phyloP scores from a whole-genome alignment of 495 filamentous ascomycete species.

The Symbiotaphrina buchneri region DNA sequence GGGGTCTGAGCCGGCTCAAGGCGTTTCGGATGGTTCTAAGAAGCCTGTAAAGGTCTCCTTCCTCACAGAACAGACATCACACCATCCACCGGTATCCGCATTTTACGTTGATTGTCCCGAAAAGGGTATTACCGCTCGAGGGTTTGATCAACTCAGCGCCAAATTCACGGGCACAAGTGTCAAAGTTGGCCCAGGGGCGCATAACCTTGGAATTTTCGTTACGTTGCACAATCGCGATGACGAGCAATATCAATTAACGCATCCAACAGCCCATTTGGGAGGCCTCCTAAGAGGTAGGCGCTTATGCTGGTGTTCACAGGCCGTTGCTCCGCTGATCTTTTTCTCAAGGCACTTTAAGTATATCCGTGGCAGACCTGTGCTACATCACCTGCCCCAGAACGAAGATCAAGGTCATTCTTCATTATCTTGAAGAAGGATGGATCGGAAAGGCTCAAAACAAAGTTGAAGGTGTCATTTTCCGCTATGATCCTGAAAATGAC shows the following conservation, averaged over 20 bases:
- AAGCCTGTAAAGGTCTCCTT: slow-evolving; percentile 62
- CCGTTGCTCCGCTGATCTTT: slow-evolving; percentile 1
- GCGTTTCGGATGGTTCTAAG: slow-evolving; percentile 13
- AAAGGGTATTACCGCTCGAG: slow-evolving; percentile 69
- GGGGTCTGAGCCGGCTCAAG: slow-evolving; percentile 10
- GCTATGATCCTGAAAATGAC: slow-evolving; percentile 64
- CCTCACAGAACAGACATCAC: slow-evolving; percentile 95
- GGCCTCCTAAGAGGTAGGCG: slow-evolving; percentile 56
- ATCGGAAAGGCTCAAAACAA: slow-evolving; percentile 75
- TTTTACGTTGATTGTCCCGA: slow-evolving; percentile 88
- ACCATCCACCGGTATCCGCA: slow-evolving; percentile 92
- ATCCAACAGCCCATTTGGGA: slow-evolving; percentile 81
- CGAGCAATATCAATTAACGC: slow-evolving; percentile 86
- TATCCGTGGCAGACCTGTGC: slow-evolving; percentile 73
- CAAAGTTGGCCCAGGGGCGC: slow-evolving; percentile 70
- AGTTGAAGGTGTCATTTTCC: slow-evolving; percentile 78
- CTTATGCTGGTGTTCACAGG: slow-evolving; percentile 1
- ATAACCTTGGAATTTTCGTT: slow-evolving; percentile 92
- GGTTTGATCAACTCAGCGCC: slow-evolving; percentile 87
- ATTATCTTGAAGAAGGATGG: slow-evolving; percentile 91
- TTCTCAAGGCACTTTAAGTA: slow-evolving; percentile 30
- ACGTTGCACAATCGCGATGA: slow-evolving; percentile 55
- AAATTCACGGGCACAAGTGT: slow-evolving; percentile 96
- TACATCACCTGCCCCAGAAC: slow-evolving; percentile 75
- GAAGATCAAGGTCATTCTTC: slow-evolving; percentile 69